phyloP scores from a whole-genome alignment of 2,329 filamentous ascomycete species.

The Diaporthe ampelina region DNA sequence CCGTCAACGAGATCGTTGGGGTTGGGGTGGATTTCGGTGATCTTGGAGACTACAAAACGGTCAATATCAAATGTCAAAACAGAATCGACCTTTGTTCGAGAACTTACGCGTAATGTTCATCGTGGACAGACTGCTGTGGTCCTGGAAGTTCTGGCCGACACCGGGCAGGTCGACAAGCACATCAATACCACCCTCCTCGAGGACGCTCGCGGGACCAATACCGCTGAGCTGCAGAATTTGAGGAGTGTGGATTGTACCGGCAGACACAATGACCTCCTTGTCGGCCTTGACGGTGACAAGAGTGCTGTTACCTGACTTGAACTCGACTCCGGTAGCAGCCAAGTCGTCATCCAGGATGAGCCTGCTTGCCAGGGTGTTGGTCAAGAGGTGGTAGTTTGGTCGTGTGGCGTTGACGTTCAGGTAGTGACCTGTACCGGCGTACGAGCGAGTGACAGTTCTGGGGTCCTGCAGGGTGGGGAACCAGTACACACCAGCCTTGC shows the following conservation, averaged over 20 bases:
- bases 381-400: slow-evolving; percentile 51
- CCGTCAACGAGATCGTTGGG: slow-evolving; percentile 48
- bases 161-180: slow-evolving; percentile 58
- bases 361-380: slow-evolving; percentile 49
- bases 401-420: slow-evolving; percentile 45
- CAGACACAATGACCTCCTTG: slow-evolving; percentile 60
- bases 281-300: slow-evolving; percentile 46
- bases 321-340: slow-evolving; percentile 50
- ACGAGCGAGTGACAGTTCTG: slow-evolving; percentile 52
- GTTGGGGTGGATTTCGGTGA: slow-evolving; percentile 46
- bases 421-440: slow-evolving; percentile 55
- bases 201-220: slow-evolving; percentile 56
- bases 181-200: slow-evolving; percentile 58
- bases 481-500: slow-evolving; percentile 57
- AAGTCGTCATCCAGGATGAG: slow-evolving; percentile 44
- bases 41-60: not conserved
- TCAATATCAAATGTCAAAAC: not conserved
- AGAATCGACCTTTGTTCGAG: not conserved
- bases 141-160: slow-evolving; percentile 64
- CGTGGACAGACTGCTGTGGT: slow-evolving; percentile 55
- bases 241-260: slow-evolving; percentile 57
- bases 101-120: slow-evolving; percentile 47
- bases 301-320: slow-evolving; percentile 44
- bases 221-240: slow-evolving; percentile 54
- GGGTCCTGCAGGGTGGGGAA: slow-evolving; percentile 59